phyloP scores from a whole-genome alignment of 306 rosid genomes.

The Quercus parvula region DNA sequence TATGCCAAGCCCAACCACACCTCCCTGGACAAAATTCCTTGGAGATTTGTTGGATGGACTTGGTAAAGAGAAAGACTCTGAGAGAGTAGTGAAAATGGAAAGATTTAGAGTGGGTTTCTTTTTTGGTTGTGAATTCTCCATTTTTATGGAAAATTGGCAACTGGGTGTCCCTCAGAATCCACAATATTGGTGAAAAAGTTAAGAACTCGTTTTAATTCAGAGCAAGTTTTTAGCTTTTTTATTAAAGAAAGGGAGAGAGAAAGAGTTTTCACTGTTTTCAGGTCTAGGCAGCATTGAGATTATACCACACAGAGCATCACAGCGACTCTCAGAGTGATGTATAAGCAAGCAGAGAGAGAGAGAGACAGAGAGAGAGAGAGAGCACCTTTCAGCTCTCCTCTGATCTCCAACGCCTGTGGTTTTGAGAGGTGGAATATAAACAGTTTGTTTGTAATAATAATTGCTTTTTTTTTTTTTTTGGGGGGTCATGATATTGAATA shows the following conservation, averaged over 20 bases:
- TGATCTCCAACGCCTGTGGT: constrained; percentile 20
- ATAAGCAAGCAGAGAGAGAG: constrained; percentile 12
- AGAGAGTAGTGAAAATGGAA: constrained; percentile 42
- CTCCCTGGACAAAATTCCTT: constrained; percentile 40
- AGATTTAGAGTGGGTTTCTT: constrained; percentile 37
- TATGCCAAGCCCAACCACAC: constrained; percentile 65
- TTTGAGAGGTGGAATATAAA: constrained; percentile 1
- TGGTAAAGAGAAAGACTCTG: constrained; percentile 35
- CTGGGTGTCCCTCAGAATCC: constrained; percentile 5
- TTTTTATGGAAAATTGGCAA: constrained; percentile 9
- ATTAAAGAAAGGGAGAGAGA: not conserved
- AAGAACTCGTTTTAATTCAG: no score
- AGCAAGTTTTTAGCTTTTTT: not conserved
- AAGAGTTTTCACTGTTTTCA: not conserved
- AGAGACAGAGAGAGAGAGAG: constrained; percentile 24
- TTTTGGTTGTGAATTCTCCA: constrained; percentile 34
- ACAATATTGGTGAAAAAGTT: not conserved
- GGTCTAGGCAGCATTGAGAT: constrained; percentile 15
- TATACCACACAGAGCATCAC: not conserved
- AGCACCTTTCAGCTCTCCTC: constrained; percentile 29
- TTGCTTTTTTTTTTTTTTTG: not conserved
- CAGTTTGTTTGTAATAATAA: not conserved
- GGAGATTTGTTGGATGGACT: constrained; percentile 29
- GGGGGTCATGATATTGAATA: not conserved
- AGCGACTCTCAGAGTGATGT: not conserved